Percentiles rank a stretch among this genome's conserved stretches.
Evolutionary conservation across 2,329 filamentous ascomycete species (phyloP).

Genomic region (Hypoxylon sp.): DNA sequence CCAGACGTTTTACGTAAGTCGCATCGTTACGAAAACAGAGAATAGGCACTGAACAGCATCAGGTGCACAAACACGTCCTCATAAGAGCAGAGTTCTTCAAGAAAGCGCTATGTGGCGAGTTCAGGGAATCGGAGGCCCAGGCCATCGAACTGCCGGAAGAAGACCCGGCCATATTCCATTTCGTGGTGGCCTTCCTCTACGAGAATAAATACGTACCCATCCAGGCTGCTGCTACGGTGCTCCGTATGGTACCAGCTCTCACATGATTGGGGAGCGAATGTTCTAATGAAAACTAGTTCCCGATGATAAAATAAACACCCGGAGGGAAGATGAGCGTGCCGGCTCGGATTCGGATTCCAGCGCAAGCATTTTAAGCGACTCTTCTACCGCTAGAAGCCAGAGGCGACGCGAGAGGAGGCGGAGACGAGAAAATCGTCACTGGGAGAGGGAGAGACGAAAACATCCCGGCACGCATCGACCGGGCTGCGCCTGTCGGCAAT

Average conservation of each 20-base stretch:
- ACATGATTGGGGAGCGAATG: not conserved
- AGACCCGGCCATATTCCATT: constrained; percentile 66
- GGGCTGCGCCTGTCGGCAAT: constrained; percentile 62
- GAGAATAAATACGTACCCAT: constrained; percentile 64
- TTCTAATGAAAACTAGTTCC: constrained; percentile 4
- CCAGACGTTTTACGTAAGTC: constrained; percentile 61
- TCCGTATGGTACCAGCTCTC: constrained; percentile 52
- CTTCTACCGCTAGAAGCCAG: constrained; percentile 55
- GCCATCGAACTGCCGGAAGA: constrained; percentile 66
- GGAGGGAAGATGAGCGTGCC: constrained; percentile 55
- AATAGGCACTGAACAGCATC: constrained; percentile 14
- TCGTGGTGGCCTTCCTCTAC: constrained; percentile 66
- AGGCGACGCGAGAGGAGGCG: constrained; percentile 55
- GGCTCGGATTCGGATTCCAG: constrained; percentile 54
- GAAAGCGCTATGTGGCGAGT: constrained; percentile 64
- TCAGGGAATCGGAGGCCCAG: constrained; percentile 63
- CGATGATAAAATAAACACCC: constrained; percentile 61
- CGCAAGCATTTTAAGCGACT: constrained; percentile 53
- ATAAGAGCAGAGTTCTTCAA: constrained; percentile 64
- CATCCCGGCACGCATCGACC: constrained; percentile 62
- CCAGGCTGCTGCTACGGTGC: constrained; percentile 59
- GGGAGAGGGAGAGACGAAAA: constrained; percentile 60
- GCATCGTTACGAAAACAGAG: constrained; percentile 45
- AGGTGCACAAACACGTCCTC: constrained; percentile 65
- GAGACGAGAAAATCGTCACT: constrained; percentile 56